phyloP scores from a whole-genome alignment of 345 rosid genomes.

The Physaria fendleri region DNA sequence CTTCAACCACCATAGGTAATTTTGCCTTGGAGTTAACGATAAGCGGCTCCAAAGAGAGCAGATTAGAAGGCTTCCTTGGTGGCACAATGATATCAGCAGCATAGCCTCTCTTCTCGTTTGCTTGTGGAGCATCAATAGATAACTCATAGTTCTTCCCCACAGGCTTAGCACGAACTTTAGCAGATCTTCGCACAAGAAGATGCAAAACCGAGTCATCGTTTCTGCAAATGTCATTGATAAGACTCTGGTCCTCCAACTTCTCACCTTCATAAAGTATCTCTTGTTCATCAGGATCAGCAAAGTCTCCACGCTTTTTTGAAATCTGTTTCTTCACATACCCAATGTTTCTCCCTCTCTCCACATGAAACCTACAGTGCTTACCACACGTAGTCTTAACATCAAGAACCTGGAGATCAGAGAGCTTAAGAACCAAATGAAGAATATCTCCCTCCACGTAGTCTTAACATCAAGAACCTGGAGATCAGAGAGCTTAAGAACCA shows the following conservation, averaged over 20 bases:
- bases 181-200: too few relatives aligned
- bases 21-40: conserved; percentile 32
- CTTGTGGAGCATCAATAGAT: too few relatives aligned
- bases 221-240: conserved; percentile 52
- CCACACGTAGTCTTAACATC: conserved; percentile 51
- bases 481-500: conserved; percentile 70
- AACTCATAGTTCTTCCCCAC: too few relatives aligned
- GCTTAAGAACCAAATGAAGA: conserved; percentile 69
- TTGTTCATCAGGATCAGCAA: conserved; percentile 51
- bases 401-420: conserved; percentile 61
- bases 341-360: conserved; percentile 56
- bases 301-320: conserved; percentile 39
- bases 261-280: conserved; percentile 65
- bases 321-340: conserved; percentile 64
- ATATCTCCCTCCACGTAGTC: conserved; percentile 53
- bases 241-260: conserved; percentile 56
- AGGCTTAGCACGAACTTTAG: too few relatives aligned
- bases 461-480: conserved; percentile 59
- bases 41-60: too few relatives aligned
- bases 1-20: conserved; percentile 37
- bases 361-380: conserved; percentile 49
- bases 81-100: too few relatives aligned
- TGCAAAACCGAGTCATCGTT: conserved; percentile 42
- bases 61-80: too few relatives aligned
- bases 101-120: too few relatives aligned